These are phyloP conservation scores for Termitomyces sp. DNA, from an alignment of 768 basidiomycete species.

Conservation along the genomic window DNA sequence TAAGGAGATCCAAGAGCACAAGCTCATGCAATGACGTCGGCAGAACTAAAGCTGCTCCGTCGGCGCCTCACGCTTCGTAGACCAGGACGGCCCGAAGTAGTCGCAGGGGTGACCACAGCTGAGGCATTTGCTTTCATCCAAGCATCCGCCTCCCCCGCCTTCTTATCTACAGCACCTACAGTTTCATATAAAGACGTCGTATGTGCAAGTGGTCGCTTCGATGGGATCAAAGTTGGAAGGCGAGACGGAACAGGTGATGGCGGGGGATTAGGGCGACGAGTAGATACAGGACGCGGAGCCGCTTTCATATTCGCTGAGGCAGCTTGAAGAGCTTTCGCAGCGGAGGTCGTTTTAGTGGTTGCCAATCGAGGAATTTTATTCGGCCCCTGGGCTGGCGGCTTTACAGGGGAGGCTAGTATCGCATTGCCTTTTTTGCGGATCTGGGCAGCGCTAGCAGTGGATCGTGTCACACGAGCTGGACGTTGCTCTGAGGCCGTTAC, in stretches of 20 bases:
- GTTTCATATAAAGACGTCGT: constrained; percentile 48
- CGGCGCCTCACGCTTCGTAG: constrained; percentile 70
- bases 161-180: constrained; percentile 36
- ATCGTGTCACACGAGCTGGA: constrained; percentile 71
- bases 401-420: constrained; percentile 36
- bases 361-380: constrained; percentile 72
- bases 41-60: constrained; percentile 84
- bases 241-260: constrained; percentile 72
- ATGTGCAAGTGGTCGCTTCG: constrained; percentile 47
- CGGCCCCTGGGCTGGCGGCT: constrained; percentile 46
- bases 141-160: constrained; percentile 44
- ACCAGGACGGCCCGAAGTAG: constrained; percentile 72
- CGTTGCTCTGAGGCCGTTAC: constrained; percentile 67
- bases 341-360: constrained; percentile 46
- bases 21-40: constrained; percentile 73
- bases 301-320: constrained; percentile 29
- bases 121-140: constrained; percentile 77
- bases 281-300: constrained; percentile 17
- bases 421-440: constrained; percentile 51
- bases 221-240: constrained; percentile 64
- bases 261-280: constrained; percentile 36
- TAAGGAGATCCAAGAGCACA: background rate
- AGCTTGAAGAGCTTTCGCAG: constrained; percentile 38
- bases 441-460: constrained; percentile 52
- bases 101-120: constrained; percentile 67